Percentiles rank a stretch among this genome's conserved stretches.
These are phyloP conservation scores for Tylopilus rubrobrunneus DNA, from an alignment of 768 basidiomycete species.

Conservation along the genomic window DNA sequence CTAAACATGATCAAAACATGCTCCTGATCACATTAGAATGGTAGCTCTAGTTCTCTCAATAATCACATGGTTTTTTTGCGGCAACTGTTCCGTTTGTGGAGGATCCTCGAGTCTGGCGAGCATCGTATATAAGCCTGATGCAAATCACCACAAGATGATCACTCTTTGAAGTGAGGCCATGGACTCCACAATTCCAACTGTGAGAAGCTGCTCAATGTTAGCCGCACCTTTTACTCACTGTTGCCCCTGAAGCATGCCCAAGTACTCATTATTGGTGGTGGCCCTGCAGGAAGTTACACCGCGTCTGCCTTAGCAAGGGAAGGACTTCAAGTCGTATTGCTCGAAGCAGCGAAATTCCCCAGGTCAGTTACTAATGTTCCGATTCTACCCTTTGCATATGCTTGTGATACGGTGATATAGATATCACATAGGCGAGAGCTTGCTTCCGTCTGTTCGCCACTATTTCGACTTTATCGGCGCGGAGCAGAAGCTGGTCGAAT, in stretches of 20 bases:
- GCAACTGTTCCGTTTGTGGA: too few species aligned
- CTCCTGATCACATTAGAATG: neutral
- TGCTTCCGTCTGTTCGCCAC: conserved; percentile 48
- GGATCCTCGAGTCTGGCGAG: neutral
- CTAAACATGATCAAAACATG: too few species aligned
- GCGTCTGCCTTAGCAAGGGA: conserved; percentile 54
- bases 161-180: neutral
- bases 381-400: neutral
- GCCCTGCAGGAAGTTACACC: conserved; percentile 56
- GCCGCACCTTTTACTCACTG: neutral
- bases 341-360: conserved; percentile 56
- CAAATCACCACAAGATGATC: neutral
- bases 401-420: conserved; percentile 18
- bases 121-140: conserved; percentile 3
- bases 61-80: neutral
- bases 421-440: conserved; percentile 48
- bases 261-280: conserved; percentile 53
- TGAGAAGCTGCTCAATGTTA: conserved; percentile 5
- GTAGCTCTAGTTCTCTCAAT: neutral
- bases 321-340: conserved; percentile 51
- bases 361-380: conserved; percentile 30
- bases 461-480: conserved; percentile 50
- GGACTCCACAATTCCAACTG: conserved; percentile 20
- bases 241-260: conserved; percentile 19
- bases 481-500: conserved; percentile 38